Conservation (phyloP, 768 basidiomycete genomes). For the Lentinula boryana region DNA sequence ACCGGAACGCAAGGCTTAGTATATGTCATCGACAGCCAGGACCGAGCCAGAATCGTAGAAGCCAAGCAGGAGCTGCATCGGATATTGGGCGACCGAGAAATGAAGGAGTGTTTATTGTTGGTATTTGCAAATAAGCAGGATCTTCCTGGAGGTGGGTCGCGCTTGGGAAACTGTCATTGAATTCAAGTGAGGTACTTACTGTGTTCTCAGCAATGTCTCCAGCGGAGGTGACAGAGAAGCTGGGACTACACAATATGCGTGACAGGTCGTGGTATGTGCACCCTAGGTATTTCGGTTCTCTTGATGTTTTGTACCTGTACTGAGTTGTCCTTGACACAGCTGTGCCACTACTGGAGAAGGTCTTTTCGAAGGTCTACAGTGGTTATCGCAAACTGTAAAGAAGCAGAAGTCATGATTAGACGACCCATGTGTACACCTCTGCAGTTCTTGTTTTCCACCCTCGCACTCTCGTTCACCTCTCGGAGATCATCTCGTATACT, state of each 20-base stretch:
- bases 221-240: slow-evolving; percentile 95
- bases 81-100: slow-evolving; percentile 94
- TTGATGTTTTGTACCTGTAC: background rate
- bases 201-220: slow-evolving; percentile 85
- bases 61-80: slow-evolving; percentile 93
- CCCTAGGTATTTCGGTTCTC: slow-evolving; percentile 64
- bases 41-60: slow-evolving; percentile 93
- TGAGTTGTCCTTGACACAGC: slow-evolving; percentile 31
- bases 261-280: slow-evolving; percentile 99
- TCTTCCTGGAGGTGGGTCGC: slow-evolving; percentile 80
- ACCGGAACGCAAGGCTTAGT: slow-evolving; percentile 98
- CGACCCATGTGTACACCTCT: background rate
- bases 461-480: slow-evolving; percentile 17
- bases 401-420: slow-evolving; percentile 67
- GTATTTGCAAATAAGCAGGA: slow-evolving; percentile 99
- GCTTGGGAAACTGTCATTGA: background rate
- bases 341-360: slow-evolving; percentile 97
- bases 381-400: slow-evolving; percentile 97
- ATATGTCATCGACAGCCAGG: slow-evolving; percentile 96
- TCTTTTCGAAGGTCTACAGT: slow-evolving; percentile 93
- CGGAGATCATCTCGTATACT: background rate
- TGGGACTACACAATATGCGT: slow-evolving; percentile 93
- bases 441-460: slow-evolving; percentile 9
- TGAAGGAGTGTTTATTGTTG: slow-evolving; percentile 94
- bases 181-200: background rate